phyloP scores from a whole-genome alignment of 768 basidiomycete species.

The Boletales sp. region DNA sequence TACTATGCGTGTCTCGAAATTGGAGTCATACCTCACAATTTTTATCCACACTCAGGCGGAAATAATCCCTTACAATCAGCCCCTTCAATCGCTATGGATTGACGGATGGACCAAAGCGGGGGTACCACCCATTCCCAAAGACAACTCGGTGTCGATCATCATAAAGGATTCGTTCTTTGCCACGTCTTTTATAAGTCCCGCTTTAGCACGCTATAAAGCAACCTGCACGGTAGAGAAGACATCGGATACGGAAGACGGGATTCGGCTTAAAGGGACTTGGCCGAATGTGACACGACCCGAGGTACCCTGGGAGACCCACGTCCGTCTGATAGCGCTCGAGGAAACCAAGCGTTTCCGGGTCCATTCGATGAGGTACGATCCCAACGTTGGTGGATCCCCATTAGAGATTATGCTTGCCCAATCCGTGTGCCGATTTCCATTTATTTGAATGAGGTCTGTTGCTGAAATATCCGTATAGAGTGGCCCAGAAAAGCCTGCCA shows the following conservation, averaged over 20 bases:
- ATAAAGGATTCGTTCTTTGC: not conserved
- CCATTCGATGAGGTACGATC: not conserved
- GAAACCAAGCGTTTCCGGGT: not conserved
- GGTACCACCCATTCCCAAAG: not conserved
- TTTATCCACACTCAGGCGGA: not conserved
- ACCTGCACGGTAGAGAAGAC: not conserved
- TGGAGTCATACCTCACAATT: not conserved
- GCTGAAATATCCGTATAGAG: not conserved
- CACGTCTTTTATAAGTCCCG: not conserved
- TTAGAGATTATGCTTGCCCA: not conserved
- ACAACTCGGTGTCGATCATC: not conserved
- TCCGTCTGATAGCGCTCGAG: not conserved
- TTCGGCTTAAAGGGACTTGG: not conserved
- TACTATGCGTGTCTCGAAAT: not conserved
- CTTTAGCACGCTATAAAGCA: not conserved
- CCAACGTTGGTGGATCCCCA: not conserved
- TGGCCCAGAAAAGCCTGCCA: not conserved
- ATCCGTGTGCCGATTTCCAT: not conserved
- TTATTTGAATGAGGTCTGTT: not conserved
- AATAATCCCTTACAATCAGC: not conserved
- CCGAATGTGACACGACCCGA: not conserved
- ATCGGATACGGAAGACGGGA: not conserved
- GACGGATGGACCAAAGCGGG: not conserved
- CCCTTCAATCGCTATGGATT: not conserved
- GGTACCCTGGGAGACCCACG: not conserved